Evolutionary conservation across 345 rosid genomes (phyloP).

Genomic region (Theobroma cacao): DNA sequence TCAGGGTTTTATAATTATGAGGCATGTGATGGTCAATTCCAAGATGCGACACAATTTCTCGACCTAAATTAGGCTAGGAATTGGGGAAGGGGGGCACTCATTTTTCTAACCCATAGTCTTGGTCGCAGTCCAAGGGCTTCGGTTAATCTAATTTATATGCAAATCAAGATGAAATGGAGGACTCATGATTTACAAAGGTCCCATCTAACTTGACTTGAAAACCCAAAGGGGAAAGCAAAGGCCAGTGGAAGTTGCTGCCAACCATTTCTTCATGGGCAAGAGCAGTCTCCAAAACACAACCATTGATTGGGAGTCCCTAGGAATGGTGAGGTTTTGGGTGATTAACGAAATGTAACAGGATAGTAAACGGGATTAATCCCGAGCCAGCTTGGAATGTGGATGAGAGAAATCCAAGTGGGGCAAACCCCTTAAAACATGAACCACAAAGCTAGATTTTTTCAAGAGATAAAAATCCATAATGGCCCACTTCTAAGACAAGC

Average conservation of each 20-base stretch:
- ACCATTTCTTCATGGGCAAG: neutral
- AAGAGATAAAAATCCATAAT: constrained; percentile 26
- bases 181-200: neutral
- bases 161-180: neutral
- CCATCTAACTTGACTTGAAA: neutral
- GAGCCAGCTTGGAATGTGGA: constrained; percentile 12
- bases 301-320: no score
- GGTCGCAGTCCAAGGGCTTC: no score
- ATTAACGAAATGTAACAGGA: neutral
- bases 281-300: neutral
- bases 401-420: constrained; percentile 29
- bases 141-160: neutral
- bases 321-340: neutral
- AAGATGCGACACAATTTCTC: neutral
- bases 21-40: neutral
- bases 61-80: neutral
- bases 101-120: neutral
- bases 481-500: neutral
- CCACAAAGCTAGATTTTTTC: constrained; percentile 61
- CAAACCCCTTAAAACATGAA: constrained; percentile 15
- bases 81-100: neutral
- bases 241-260: neutral
- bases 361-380: neutral
- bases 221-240: no score
- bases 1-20: neutral